Evolutionary conservation across 129 eudicot species (phyloP).

Genomic region (Ambrosia artemisiifolia): DNA sequence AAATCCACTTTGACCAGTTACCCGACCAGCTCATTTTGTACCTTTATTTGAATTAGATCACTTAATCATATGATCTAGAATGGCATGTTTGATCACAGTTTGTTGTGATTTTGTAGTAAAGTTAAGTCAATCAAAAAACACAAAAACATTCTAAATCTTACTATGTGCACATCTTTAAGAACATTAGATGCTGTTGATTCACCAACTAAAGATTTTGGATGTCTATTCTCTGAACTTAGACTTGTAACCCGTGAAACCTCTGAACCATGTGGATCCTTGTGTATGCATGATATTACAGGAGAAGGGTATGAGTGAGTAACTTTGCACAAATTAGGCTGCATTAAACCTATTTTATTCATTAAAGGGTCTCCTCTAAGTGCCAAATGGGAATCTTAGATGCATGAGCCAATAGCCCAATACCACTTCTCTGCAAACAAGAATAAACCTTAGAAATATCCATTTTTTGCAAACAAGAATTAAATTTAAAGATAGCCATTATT

Average conservation of each 20-base stretch:
- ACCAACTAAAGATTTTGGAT: conserved; percentile 28
- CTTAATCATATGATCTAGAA: conserved; percentile 8
- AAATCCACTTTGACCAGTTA: neutral
- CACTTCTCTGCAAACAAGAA: conserved; percentile 9
- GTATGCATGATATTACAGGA: conserved; percentile 52
- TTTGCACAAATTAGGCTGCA: conserved; percentile 34
- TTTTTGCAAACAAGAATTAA: neutral
- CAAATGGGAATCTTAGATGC: conserved; percentile 23
- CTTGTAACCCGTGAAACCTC: conserved; percentile 43
- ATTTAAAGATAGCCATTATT: too few species aligned
- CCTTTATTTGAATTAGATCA: conserved; percentile 8
- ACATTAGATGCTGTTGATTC: conserved; percentile 23
- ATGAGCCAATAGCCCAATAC: conserved; percentile 12
- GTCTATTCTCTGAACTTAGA: conserved; percentile 30
- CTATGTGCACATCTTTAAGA: conserved; percentile 61
- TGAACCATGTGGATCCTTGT: conserved; percentile 36
- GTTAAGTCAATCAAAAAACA: neutral
- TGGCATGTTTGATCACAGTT: neutral
- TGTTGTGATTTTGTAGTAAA: conserved; percentile 4
- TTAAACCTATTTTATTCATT: conserved; percentile 19
- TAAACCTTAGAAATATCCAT: neutral
- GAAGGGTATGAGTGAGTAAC: conserved; percentile 58
- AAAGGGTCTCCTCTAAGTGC: neutral
- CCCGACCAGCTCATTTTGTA: neutral
- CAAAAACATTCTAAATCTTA: conserved; percentile 29